A percentile compares a stretch with the other conserved stretches of the same genome.
Evolutionary conservation across 306 rosid species (phyloP).

Genomic region (Trifolium dubium): DNA sequence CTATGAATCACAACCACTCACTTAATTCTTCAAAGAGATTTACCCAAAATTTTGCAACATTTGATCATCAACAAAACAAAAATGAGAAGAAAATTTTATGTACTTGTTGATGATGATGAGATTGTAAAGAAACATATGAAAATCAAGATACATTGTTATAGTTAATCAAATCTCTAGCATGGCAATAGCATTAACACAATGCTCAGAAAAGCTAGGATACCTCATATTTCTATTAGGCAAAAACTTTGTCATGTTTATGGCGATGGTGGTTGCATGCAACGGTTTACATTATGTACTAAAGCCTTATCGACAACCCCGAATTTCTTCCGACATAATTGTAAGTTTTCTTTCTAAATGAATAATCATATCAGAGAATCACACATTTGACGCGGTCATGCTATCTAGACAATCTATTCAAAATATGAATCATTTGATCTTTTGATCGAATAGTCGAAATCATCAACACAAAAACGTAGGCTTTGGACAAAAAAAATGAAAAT

Average conservation of each 20-base stretch:
- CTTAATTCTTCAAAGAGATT: slow-evolving; percentile 26
- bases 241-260: slow-evolving; percentile 61
- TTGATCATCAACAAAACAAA: slow-evolving; percentile 28
- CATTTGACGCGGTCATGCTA: not conserved
- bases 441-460: not conserved
- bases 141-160: slow-evolving; percentile 6
- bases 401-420: not conserved
- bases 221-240: slow-evolving; percentile 46
- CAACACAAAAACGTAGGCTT: not conserved
- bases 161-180: not conserved
- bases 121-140: slow-evolving; percentile 29
- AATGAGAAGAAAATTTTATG: slow-evolving; percentile 18
- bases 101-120: not conserved
- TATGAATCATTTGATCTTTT: not conserved
- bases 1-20: slow-evolving; percentile 55
- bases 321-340: slow-evolving; percentile 74
- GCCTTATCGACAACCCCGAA: slow-evolving; percentile 77
- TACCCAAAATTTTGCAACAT: slow-evolving; percentile 39
- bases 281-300: slow-evolving; percentile 59
- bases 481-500: not conserved
- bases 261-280: slow-evolving; percentile 71
- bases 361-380: not conserved
- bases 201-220: slow-evolving; percentile 53
- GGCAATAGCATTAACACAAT: slow-evolving; percentile 37
- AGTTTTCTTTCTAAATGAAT: slow-evolving; percentile 35